Evolutionary conservation across 2,329 filamentous ascomycete genomes (phyloP).

Genomic region (Fusarium chuoi): DNA sequence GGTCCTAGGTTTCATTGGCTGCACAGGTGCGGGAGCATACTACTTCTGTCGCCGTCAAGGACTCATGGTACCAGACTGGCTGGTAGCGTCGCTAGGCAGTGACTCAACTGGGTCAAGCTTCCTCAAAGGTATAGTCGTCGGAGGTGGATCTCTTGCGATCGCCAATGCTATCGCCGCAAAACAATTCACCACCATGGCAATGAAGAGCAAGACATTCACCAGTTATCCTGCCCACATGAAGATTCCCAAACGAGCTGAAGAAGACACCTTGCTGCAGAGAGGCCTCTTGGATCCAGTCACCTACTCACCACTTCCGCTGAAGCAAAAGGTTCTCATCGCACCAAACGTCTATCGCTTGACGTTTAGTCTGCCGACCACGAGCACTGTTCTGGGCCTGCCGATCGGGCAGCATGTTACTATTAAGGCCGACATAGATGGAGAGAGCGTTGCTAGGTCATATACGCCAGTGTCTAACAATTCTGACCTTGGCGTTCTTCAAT

Average conservation of each 20-base stretch:
- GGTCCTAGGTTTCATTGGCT: not conserved
- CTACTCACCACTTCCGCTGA: not conserved
- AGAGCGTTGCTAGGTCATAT: slow-evolving; percentile 62
- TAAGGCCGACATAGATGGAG: slow-evolving; percentile 56
- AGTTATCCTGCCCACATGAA: slow-evolving; percentile 48
- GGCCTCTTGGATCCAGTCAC: not conserved
- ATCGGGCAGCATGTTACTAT: slow-evolving; percentile 68
- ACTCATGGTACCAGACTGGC: not conserved
- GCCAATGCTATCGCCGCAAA: slow-evolving; percentile 44
- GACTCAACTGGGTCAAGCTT: slow-evolving; percentile 9
- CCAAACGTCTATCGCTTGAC: slow-evolving; percentile 58
- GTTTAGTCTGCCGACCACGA: slow-evolving; percentile 58
- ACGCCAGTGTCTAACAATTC: slow-evolving; percentile 63
- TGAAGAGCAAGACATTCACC: slow-evolving; percentile 30
- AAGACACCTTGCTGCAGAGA: not conserved
- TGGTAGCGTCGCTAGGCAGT: not conserved
- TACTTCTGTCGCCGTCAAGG: not conserved
- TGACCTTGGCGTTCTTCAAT: slow-evolving; percentile 60
- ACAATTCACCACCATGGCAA: slow-evolving; percentile 44
- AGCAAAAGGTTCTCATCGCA: not conserved
- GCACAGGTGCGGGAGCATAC: not conserved
- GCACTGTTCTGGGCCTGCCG: slow-evolving; percentile 62
- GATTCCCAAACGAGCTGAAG: slow-evolving; percentile 41
- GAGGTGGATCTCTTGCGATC: slow-evolving; percentile 29
- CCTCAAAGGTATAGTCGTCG: slow-evolving; percentile 19